phyloP scores from a whole-genome alignment of 345 rosid species.

The Populus euphratica region DNA sequence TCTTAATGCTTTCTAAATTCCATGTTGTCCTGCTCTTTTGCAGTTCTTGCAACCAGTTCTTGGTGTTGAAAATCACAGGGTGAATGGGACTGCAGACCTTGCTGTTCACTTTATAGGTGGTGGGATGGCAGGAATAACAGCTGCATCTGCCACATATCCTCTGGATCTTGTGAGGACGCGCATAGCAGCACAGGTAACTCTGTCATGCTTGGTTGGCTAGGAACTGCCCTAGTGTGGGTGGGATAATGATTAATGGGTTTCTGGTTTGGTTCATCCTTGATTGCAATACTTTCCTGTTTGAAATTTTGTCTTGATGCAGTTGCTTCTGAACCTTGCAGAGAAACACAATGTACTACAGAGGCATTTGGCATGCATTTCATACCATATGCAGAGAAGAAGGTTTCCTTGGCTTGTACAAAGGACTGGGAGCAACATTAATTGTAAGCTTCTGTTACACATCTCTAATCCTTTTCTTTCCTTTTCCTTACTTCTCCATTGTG shows the following conservation, averaged over 20 bases:
- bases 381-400: constrained; percentile 81
- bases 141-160: constrained; percentile 93
- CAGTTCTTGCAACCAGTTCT: constrained; percentile 66
- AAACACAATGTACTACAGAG: constrained; percentile 68
- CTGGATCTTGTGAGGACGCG: constrained; percentile 98
- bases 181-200: constrained; percentile 85
- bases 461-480: neutral
- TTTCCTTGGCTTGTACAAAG: constrained; percentile 76
- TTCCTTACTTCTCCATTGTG: neutral
- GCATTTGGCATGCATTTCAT: constrained; percentile 70
- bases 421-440: constrained; percentile 88
- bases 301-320: neutral
- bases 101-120: constrained; percentile 76
- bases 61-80: constrained; percentile 45
- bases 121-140: constrained; percentile 93
- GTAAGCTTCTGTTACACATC: constrained; percentile 32
- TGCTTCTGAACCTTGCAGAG: constrained; percentile 48
- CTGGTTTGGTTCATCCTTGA: neutral
- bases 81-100: constrained; percentile 46
- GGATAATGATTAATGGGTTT: neutral
- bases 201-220: constrained; percentile 13
- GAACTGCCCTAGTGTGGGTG: constrained; percentile 1
- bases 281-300: constrained; percentile 4
- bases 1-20: neutral
- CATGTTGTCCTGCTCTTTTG: constrained; percentile 8